These are phyloP conservation scores for Sarocladium oryzae DNA, from an alignment of 2,329 filamentous ascomycete species.

Conservation along the genomic window DNA sequence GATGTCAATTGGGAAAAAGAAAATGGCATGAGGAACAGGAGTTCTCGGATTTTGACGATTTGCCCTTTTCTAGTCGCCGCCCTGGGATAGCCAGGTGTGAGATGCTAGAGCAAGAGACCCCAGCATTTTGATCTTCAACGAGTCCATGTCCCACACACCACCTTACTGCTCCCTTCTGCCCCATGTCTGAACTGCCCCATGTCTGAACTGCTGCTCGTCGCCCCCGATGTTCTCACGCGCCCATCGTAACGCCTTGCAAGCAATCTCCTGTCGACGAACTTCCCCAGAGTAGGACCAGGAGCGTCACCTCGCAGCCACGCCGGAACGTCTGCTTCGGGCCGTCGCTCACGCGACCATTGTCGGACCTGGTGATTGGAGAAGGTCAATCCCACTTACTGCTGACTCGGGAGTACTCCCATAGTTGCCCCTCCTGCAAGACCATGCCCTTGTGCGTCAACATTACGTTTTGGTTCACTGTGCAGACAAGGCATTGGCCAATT, in stretches of 20 bases:
- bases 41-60: slow-evolving; percentile 14
- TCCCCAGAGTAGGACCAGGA: no score
- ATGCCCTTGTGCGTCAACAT: background rate
- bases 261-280: no score
- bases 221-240: no score
- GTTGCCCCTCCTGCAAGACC: background rate
- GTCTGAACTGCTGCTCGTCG: no score
- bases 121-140: slow-evolving; percentile 9
- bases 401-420: background rate
- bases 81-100: slow-evolving; percentile 11
- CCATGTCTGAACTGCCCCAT: background rate
- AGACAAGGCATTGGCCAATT: background rate
- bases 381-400: background rate
- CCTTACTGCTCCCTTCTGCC: background rate
- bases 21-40: slow-evolving; percentile 14
- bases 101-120: slow-evolving; percentile 8
- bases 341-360: background rate
- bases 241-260: no score
- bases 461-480: background rate
- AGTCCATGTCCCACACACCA: slow-evolving; percentile 7
- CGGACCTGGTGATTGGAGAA: background rate
- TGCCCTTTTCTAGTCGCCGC: slow-evolving; percentile 10
- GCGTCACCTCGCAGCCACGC: no score
- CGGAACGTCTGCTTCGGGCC: background rate
- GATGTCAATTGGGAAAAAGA: slow-evolving; percentile 8